Percentiles rank a stretch among this genome's conserved stretches.
Evolutionary conservation across 129 eudicot genomes (phyloP).

Genomic region (Apium graveolens): DNA sequence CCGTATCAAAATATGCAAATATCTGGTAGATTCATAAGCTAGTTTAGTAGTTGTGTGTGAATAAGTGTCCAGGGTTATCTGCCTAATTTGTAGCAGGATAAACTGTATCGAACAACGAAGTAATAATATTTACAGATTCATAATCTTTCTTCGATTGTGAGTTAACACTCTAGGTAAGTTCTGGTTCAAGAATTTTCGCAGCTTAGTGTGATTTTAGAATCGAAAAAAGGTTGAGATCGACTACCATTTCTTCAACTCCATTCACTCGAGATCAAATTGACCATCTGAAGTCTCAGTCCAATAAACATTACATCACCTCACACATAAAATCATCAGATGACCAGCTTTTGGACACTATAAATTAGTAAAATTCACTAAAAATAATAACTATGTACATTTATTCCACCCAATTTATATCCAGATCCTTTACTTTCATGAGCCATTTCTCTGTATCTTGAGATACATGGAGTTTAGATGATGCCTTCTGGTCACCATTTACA

Average conservation of each 20-base stretch:
- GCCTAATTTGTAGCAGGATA: neutral
- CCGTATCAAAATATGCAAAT: neutral
- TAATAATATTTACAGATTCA: neutral
- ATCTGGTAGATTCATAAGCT: neutral
- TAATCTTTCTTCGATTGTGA: neutral
- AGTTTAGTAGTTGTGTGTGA: neutral
- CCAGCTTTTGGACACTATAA: neutral
- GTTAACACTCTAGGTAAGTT: neutral
- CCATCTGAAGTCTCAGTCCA: neutral
- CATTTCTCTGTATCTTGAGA: slow-evolving; percentile 72
- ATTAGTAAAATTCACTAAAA: neutral
- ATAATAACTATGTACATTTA: slow-evolving; percentile 6
- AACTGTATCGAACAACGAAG: neutral
- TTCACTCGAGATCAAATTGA: neutral
- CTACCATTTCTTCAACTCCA: neutral
- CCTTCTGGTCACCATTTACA: slow-evolving; percentile 34
- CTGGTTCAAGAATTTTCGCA: neutral
- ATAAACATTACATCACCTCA: neutral
- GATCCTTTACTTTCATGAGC: slow-evolving; percentile 67
- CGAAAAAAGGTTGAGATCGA: neutral
- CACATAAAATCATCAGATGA: neutral
- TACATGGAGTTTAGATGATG: slow-evolving; percentile 39
- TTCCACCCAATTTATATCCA: slow-evolving; percentile 81
- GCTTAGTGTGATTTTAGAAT: neutral
- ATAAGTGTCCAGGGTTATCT: neutral